Evolutionary conservation across 2,329 filamentous ascomycete genomes (phyloP).

Genomic region (Blastomyces percursus): DNA sequence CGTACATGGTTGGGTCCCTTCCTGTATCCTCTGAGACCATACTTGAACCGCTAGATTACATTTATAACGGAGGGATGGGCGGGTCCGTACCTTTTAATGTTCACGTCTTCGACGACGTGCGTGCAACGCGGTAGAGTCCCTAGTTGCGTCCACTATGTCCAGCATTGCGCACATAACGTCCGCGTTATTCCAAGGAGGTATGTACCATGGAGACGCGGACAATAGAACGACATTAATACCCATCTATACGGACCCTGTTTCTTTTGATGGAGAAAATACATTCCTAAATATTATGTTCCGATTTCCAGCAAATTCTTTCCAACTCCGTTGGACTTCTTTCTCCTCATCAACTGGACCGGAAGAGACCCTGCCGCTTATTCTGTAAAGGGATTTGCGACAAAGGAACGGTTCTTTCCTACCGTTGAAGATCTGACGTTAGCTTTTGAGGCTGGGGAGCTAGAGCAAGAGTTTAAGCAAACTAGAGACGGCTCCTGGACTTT

Average conservation of each 20-base stretch:
- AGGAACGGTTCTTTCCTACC: conserved; percentile 30
- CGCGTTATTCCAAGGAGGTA: conserved; percentile 25
- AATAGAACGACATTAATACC: conserved; percentile 15
- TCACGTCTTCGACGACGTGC: conserved; percentile 18
- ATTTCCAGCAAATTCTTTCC: conserved; percentile 30
- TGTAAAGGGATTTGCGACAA: conserved; percentile 36
- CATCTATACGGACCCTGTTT: conserved; percentile 28
- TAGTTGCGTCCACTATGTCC: conserved; percentile 32
- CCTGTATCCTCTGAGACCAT: conserved; percentile 32
- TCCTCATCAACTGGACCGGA: conserved; percentile 35
- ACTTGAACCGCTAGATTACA: conserved; percentile 33
- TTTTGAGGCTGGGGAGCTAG: conserved; percentile 30
- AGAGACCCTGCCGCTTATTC: conserved; percentile 35
- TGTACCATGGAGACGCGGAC: conserved; percentile 19
- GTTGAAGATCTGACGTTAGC: conserved; percentile 27
- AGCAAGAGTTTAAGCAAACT: conserved; percentile 26
- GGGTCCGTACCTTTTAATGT: conserved; percentile 20
- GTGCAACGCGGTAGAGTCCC: conserved; percentile 23
- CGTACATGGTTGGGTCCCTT: conserved; percentile 42
- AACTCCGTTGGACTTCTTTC: conserved; percentile 38
- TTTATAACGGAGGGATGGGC: conserved; percentile 34
- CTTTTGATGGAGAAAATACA: conserved; percentile 33
- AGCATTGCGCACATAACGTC: conserved; percentile 39
- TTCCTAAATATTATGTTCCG: conserved; percentile 36
- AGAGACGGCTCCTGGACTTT: conserved; percentile 17